Evolutionary conservation across 2,329 filamentous ascomycete species (phyloP).

Genomic region (Cladophialophora psammophila): DNA sequence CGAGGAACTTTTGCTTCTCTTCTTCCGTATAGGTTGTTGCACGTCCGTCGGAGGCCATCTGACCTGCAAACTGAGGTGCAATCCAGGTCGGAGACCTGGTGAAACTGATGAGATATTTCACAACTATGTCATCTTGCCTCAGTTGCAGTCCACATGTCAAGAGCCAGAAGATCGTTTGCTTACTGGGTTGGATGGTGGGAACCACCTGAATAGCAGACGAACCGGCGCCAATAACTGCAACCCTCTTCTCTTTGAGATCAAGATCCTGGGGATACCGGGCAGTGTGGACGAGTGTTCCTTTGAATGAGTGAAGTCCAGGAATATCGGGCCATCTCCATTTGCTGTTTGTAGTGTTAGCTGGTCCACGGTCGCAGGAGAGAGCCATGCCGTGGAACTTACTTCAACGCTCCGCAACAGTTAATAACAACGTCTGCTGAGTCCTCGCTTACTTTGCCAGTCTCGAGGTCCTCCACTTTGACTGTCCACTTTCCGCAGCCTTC

Average conservation of each 20-base stretch:
- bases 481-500: conserved; percentile 50
- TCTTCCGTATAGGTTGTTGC: conserved; percentile 37
- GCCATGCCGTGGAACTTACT: conserved; percentile 61
- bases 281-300: conserved; percentile 65
- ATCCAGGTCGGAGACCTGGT: conserved; percentile 41
- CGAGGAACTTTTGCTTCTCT: conserved; percentile 9
- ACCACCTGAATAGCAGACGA: conserved; percentile 42
- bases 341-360: conserved; percentile 26
- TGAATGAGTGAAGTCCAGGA: conserved; percentile 54
- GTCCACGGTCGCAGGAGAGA: conserved; percentile 48
- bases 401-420: conserved; percentile 46
- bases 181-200: conserved; percentile 47
- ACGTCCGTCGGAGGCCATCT: conserved; percentile 25
- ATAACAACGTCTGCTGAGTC: conserved; percentile 52
- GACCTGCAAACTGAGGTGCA: conserved; percentile 26
- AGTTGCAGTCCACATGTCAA: neutral
- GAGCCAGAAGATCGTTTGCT: neutral
- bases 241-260: conserved; percentile 53
- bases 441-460: conserved; percentile 53
- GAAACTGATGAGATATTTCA: conserved; percentile 39
- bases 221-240: conserved; percentile 40
- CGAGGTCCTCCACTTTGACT: conserved; percentile 46
- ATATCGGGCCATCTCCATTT: conserved; percentile 49
- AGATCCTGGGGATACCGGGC: conserved; percentile 63
- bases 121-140: neutral